These are phyloP conservation scores for Pseudocercospora musae DNA, from an alignment of 2,329 filamentous ascomycete genomes.

Conservation along the genomic window DNA sequence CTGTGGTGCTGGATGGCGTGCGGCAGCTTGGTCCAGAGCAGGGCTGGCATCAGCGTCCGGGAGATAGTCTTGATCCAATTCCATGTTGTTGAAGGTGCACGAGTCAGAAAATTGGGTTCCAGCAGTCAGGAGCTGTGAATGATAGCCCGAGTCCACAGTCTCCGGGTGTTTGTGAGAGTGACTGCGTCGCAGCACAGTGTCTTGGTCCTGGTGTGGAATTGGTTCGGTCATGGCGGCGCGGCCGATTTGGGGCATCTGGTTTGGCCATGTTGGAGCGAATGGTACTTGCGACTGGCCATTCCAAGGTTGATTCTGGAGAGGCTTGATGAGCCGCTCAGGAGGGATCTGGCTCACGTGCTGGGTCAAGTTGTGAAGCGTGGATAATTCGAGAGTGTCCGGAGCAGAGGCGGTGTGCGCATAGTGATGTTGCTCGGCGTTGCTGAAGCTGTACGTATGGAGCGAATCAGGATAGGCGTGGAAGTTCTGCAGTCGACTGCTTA, in stretches of 20 bases:
- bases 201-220: constrained; percentile 5
- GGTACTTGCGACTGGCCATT: not conserved
- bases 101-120: not conserved
- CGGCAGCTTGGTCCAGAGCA: not conserved
- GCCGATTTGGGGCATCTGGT: not conserved
- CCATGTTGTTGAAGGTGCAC: constrained; percentile 10
- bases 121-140: constrained; percentile 7
- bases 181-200: not conserved
- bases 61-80: constrained; percentile 9
- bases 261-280: not conserved
- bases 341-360: constrained; percentile 7
- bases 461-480: not conserved
- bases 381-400: constrained; percentile 5
- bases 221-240: constrained; percentile 10
- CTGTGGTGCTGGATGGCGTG: not conserved
- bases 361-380: constrained; percentile 1
- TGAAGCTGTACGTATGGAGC: not conserved
- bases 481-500: not conserved
- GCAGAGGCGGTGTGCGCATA: not conserved
- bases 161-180: not conserved
- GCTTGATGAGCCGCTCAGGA: constrained; percentile 12
- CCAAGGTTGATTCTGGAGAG: constrained; percentile 11
- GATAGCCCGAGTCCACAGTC: constrained; percentile 20
- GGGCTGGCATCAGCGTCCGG: not conserved
- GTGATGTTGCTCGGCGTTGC: not conserved